Evolutionary conservation across 116 monocot species (phyloP).

Genomic region (Cymodocea nodosa): DNA sequence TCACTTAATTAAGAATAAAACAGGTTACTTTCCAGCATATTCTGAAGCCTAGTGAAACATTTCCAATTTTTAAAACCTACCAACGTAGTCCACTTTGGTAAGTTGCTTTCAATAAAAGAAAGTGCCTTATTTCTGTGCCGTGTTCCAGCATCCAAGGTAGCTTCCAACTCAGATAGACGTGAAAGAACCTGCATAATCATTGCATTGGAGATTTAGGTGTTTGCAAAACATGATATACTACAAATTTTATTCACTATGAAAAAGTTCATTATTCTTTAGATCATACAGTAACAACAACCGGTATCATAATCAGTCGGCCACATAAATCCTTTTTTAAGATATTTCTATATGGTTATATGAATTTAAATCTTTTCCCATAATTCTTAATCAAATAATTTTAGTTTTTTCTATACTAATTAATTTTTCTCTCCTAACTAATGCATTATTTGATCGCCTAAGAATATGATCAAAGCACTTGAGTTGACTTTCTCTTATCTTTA

Average conservation of each 20-base stretch:
- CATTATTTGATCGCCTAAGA: too few species aligned
- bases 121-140: conserved; percentile 84
- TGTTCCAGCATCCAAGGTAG: conserved; percentile 86
- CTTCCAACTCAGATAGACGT: conserved; percentile 87
- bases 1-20: neutral
- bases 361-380: too few species aligned
- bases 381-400: too few species aligned
- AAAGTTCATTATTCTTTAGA: too few species aligned
- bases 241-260: neutral
- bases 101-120: conserved; percentile 56
- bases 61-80: conserved; percentile 26
- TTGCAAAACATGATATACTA: conserved; percentile 2
- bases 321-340: too few species aligned
- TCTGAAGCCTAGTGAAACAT: neutral
- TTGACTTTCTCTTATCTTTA: too few species aligned
- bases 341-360: too few species aligned
- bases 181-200: conserved; percentile 18
- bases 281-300: too few species aligned
- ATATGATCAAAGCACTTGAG: too few species aligned
- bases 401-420: too few species aligned
- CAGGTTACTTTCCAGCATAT: neutral
- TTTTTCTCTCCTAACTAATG: too few species aligned
- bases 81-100: conserved; percentile 72
- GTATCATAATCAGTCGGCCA: too few species aligned
- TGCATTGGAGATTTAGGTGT: neutral